phyloP scores from a whole-genome alignment of 2,329 filamentous ascomycete genomes.

The Aspergillus calidoustus region DNA sequence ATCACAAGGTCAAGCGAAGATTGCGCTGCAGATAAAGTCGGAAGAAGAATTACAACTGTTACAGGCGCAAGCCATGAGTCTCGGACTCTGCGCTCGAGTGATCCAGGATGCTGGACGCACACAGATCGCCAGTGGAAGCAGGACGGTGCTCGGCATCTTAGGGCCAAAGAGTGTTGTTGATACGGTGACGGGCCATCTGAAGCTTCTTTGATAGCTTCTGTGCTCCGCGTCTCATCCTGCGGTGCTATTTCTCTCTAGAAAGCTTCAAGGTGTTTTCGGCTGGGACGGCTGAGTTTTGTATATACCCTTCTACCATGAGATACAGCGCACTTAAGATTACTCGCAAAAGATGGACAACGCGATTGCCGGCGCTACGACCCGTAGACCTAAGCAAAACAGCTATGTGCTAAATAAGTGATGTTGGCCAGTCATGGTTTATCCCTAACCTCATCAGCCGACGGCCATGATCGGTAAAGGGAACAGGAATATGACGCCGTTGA shows the following conservation, averaged over 20 bases:
- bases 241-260: background rate
- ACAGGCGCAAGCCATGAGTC: conserved; percentile 77
- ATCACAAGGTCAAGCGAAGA: conserved; percentile 82
- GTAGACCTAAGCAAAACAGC: conserved; percentile 11
- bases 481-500: conserved; percentile 83
- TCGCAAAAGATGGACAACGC: background rate
- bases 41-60: conserved; percentile 79
- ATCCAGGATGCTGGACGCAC: conserved; percentile 96
- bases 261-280: background rate
- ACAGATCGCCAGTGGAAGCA: conserved; percentile 91
- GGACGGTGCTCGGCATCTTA: conserved; percentile 84
- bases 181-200: conserved; percentile 80
- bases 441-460: conserved; percentile 88
- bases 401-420: conserved; percentile 50
- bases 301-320: background rate
- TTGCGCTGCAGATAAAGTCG: conserved; percentile 85
- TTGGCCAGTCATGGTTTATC: conserved; percentile 83
- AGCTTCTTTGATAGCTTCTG: conserved; percentile 66
- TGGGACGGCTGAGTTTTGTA: background rate
- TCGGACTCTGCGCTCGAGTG: conserved; percentile 86
- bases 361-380: no score
- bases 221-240: background rate
- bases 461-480: conserved; percentile 78
- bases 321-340: background rate
- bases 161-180: conserved; percentile 88